Percentiles rank a stretch among this genome's conserved stretches.
Conservation (phyloP, 139 green algal species). For the Coccomyxa sp. region DNA sequence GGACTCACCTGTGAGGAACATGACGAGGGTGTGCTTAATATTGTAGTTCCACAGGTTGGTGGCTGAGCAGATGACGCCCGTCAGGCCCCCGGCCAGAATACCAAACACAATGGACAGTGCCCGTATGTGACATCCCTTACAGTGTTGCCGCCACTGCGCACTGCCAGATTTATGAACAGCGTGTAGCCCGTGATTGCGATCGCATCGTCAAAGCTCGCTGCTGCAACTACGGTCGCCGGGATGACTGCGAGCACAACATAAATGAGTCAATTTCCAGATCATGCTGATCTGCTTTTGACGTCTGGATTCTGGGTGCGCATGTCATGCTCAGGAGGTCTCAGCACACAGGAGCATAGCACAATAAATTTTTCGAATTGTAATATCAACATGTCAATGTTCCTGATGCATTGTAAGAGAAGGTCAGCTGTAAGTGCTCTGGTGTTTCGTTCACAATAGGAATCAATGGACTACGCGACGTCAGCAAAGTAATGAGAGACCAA, state of each 20-base stretch:
- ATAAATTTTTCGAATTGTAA: too few species aligned
- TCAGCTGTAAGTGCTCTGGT: too few species aligned
- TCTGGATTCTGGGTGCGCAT: too few species aligned
- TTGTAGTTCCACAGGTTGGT: constrained; percentile 59
- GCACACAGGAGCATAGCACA: too few species aligned
- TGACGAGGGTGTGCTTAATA: constrained; percentile 44
- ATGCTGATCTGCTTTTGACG: too few species aligned
- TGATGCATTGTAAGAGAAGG: too few species aligned
- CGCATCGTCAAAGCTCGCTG: constrained; percentile 83
- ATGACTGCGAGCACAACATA: constrained; percentile 52
- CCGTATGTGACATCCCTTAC: constrained; percentile 39
- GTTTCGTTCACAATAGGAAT: too few species aligned
- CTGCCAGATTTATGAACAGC: constrained; percentile 68
- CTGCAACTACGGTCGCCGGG: constrained; percentile 73
- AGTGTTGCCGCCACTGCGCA: constrained; percentile 19
- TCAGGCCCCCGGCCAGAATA: constrained; percentile 49
- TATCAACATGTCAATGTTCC: too few species aligned
- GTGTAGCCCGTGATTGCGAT: constrained; percentile 81
- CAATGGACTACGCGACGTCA: too few species aligned
- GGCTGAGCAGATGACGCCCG: constrained; percentile 31
- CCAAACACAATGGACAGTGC: constrained; percentile 52
- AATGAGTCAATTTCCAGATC: too few species aligned
- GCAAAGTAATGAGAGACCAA: not conserved
- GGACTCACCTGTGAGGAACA: constrained; percentile 38
- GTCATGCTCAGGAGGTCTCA: too few species aligned